phyloP scores from a whole-genome alignment of 768 basidiomycete genomes.

The Kwoniella bestiolae region DNA sequence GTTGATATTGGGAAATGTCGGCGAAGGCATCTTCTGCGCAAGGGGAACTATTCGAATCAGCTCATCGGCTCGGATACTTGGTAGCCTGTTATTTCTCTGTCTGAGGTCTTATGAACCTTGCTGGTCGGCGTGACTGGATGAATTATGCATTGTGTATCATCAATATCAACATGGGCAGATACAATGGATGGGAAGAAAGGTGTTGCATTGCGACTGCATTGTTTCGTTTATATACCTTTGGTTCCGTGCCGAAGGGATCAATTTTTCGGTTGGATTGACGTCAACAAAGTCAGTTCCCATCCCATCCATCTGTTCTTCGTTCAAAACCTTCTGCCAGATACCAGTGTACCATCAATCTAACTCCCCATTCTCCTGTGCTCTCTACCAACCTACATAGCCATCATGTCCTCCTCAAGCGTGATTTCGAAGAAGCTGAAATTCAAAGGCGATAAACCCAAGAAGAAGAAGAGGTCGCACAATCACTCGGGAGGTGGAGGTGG shows the following conservation, averaged over 20 bases:
- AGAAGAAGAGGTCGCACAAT: slow-evolving; percentile 55
- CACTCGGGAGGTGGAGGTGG: slow-evolving; percentile 32
- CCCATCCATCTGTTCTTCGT: too few relatives aligned
- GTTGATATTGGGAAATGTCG: slow-evolving; percentile 18
- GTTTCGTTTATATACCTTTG: too few relatives aligned
- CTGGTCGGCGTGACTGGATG: not conserved
- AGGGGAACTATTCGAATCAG: too few relatives aligned
- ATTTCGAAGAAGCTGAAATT: slow-evolving; percentile 56
- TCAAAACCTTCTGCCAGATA: too few relatives aligned
- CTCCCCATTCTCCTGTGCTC: too few relatives aligned
- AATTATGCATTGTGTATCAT: not conserved
- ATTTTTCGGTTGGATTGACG: not conserved
- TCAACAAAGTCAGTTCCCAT: too few relatives aligned
- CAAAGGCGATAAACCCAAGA: slow-evolving; percentile 56
- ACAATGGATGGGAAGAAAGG: too few relatives aligned
- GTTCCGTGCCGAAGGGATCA: not conserved
- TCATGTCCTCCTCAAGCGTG: slow-evolving; percentile 24
- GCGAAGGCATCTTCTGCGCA: slow-evolving; percentile 5
- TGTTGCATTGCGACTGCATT: too few relatives aligned
- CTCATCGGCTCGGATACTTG: too few relatives aligned
- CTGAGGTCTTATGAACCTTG: not conserved
- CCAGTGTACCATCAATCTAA: too few relatives aligned
- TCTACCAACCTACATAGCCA: not conserved
- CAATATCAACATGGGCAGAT: not conserved
- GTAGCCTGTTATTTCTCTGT: not conserved